Evolutionary conservation across 192 early-diverging fungal genomes (phyloP).

Genomic region (Polychytrium aggregatum): DNA sequence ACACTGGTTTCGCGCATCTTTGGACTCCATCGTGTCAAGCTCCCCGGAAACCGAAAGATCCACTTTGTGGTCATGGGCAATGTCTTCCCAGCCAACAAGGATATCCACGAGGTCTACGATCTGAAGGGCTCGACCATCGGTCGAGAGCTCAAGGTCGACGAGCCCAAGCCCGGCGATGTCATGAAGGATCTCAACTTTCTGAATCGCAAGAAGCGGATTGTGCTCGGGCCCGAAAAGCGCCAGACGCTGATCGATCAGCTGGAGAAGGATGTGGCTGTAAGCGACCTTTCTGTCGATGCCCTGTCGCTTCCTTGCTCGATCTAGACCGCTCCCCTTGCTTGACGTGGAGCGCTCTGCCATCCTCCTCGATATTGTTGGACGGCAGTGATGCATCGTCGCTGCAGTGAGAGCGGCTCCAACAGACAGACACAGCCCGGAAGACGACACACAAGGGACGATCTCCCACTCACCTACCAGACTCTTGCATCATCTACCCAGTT

Average conservation of each 20-base stretch:
- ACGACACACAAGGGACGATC: too few species aligned
- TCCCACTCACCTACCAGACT: too few species aligned
- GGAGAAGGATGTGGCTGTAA: conserved; percentile 71
- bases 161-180: conserved; percentile 69
- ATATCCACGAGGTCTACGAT: conserved; percentile 94
- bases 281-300: neutral
- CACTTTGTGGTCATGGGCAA: conserved; percentile 99
- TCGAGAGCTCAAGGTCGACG: conserved; percentile 65
- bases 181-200: conserved; percentile 98
- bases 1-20: conserved; percentile 91
- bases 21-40: conserved; percentile 91
- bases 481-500: too few species aligned
- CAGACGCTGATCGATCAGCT: conserved; percentile 74
- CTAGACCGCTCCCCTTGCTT: neutral
- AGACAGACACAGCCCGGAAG: too few species aligned
- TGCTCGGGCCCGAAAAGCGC: conserved; percentile 74
- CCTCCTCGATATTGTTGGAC: too few species aligned
- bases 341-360: conserved; percentile 1
- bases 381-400: too few species aligned
- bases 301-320: conserved; percentile 5
- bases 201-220: conserved; percentile 55
- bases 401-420: too few species aligned
- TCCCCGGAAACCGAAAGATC: conserved; percentile 84
- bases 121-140: conserved; percentile 91
- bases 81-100: conserved; percentile 91